Conservation (phyloP, 73 alveolate genomes). For the Uronychia binucleata region DNA sequence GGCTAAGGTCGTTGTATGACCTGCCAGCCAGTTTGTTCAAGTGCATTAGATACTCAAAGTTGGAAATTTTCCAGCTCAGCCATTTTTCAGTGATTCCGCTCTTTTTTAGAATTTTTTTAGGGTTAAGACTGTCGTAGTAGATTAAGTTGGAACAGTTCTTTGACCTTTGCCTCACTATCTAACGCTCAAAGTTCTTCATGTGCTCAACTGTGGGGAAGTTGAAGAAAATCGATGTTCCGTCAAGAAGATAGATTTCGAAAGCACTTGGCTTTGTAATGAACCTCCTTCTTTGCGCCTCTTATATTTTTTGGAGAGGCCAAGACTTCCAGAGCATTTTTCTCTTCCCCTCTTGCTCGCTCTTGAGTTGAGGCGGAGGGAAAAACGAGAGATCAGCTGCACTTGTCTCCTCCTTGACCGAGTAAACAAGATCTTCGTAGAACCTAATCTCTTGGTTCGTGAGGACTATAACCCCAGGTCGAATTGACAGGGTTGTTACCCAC, state of each 20-base stretch:
- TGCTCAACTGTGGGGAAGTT: conserved; percentile 46
- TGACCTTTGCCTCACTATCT: conserved; percentile 36
- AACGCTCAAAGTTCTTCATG: conserved; percentile 41
- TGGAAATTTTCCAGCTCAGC: conserved; percentile 88
- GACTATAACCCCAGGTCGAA: conserved; percentile 32
- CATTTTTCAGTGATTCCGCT: conserved; percentile 83
- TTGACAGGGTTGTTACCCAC: background rate
- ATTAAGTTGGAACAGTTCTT: conserved; percentile 29
- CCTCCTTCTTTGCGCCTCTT: conserved; percentile 40
- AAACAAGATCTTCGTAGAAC: conserved; percentile 43
- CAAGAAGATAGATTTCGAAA: conserved; percentile 41
- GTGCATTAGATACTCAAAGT: conserved; percentile 84
- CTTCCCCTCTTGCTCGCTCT: background rate
- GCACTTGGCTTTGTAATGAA: conserved; percentile 44
- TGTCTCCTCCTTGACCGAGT: conserved; percentile 8
- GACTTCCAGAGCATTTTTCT: conserved; percentile 29
- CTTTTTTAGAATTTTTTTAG: conserved; percentile 58
- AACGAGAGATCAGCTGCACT: conserved; percentile 33
- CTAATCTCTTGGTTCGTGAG: conserved; percentile 40
- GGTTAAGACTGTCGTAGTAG: conserved; percentile 36
- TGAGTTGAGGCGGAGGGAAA: conserved; percentile 1
- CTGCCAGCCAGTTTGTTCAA: conserved; percentile 90
- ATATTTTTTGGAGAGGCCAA: conserved; percentile 16
- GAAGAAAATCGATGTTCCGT: conserved; percentile 22
- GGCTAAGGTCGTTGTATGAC: conserved; percentile 90